Evolutionary conservation across 1,284 basidiomycete species (phyloP), one percentile per base, ranked within the genome.

Genomic region (Tetrapyrgos nigripes): DNA sequence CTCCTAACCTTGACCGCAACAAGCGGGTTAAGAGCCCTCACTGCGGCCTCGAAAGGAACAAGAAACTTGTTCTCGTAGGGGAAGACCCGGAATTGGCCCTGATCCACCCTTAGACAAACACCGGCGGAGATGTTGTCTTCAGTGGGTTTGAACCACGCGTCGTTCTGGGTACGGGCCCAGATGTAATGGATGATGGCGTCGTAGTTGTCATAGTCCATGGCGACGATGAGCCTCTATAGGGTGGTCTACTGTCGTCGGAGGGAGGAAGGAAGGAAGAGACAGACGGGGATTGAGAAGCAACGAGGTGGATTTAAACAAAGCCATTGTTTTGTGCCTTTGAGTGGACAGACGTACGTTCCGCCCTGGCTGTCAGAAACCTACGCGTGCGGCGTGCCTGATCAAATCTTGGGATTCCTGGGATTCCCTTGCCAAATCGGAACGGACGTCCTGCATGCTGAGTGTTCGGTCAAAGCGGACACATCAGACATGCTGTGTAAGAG

Each of bases 1-100:
- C 85, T 89, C 37, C 91, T 85, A 46, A 92, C 77, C 73, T 92
- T 93, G 68, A 93, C 87, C 3, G 91, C 91, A 45, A 92, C 89
- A 49, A 92, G 86, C 14, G 91, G 89, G 67, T 94, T 94, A 54
- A 94, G 78, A 28, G 77, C 73, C 8, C 84, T 80, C 10, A 94
- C 80, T 6, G 89, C 89, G 10, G 84, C 33, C 74, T 91, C 87
- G 64, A 91, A 91, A 26, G 88, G 86, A 31, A 81, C 83, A 50
- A 91, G 79, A 68, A 79, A 79, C 13, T 73, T 76, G 61, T 83
- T 83, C 61, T 90, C 87, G 70, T 90, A 90, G 4, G 88, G 88
- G 67, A 90, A 91, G 26, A 87, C 81, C 35, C 88, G 82, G 70
- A 88, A 91, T 55, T 79, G 76, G 35, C 83, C 83, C 14, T 50